Base-by-base conservation (phyloP, 306 rosid species). In the Urtica urens region DNA sequence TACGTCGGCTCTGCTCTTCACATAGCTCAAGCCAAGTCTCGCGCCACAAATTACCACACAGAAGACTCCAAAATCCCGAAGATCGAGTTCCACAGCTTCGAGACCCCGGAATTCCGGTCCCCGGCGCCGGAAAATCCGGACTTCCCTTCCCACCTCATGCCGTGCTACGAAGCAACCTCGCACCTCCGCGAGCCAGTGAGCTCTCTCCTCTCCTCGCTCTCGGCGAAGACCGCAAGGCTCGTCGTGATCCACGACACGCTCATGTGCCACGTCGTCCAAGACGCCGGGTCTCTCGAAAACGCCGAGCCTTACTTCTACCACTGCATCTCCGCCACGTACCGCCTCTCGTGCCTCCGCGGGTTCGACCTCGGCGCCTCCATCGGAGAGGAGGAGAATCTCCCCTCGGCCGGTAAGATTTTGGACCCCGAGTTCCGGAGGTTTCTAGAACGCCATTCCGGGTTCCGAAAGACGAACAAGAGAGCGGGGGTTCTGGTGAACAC, bases 401-500 rank as follows among this genome's bases (percentile, higher is more conserved):
- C 86, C 13, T 58, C 78, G 18, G 17, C 47, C 0, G 69, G 61
- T 41, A 68, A 66, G 0, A 59, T 61, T 27, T 60, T 70, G 53
- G 12, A 69, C 2, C 6, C 39, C 2, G 57, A 71, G 15, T 64
- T 74, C 38, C 8, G 49, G 0, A 48, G 54, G 19, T 71, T 71
- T 52, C n/a, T 57, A 20, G 8, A 45, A 18, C 28, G 57, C 1
- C 78, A 78, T 12, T 44, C 20, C 3, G 58, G 51, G 49, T 70
- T 66, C 18, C 57, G 44, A 9, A 67, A 61, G 23, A 52, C 35
- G n/a, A 63, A 51, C 18, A 64, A 53, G 7, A 25, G 2, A 20
- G 44, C 55, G 1, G 86, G 86, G 1, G 17, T 33, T 2, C 63
- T 74, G 13, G 68, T 64, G 53, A 71, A 71, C 57, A 67, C 86